Conservation (phyloP, 768 basidiomycete species). For the Tubosaeta sp. region DNA sequence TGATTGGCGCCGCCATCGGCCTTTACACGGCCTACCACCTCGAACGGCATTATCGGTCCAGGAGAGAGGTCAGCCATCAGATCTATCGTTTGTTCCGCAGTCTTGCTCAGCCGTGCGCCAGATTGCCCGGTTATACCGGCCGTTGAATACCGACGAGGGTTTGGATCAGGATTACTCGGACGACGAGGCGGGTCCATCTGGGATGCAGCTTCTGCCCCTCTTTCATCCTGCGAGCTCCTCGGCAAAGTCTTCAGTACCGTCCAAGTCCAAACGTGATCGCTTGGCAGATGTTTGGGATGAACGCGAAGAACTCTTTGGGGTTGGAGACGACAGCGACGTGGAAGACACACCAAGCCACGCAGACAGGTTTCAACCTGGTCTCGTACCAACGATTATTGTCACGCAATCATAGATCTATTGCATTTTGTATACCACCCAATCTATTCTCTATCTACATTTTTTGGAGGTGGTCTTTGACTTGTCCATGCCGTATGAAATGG, state of each 20-base stretch:
- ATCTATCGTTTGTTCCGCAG: not conserved
- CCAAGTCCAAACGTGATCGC: slow-evolving; percentile 32
- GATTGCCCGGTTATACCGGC: slow-evolving; percentile 78
- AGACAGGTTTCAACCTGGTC: slow-evolving; percentile 5
- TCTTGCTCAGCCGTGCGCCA: slow-evolving; percentile 23
- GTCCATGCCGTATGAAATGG: slow-evolving; percentile 9
- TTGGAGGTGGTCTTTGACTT: not conserved
- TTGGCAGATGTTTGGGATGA: slow-evolving; percentile 74
- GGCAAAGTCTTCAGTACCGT: slow-evolving; percentile 16
- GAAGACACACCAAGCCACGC: slow-evolving; percentile 33
- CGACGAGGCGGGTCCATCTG: slow-evolving; percentile 41
- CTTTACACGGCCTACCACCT: slow-evolving; percentile 62
- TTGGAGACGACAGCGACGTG: slow-evolving; percentile 61
- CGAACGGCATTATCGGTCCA: slow-evolving; percentile 71
- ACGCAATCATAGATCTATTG: slow-evolving; percentile 26
- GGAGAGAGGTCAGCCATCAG: slow-evolving; percentile 58
- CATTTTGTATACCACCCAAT: slow-evolving; percentile 27
- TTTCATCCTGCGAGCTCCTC: slow-evolving; percentile 23
- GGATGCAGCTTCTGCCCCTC: slow-evolving; percentile 60
- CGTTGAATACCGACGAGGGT: slow-evolving; percentile 49
- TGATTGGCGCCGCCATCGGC: slow-evolving; percentile 68
- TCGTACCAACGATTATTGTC: slow-evolving; percentile 27
- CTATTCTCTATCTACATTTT: slow-evolving; percentile 11
- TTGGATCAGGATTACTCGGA: slow-evolving; percentile 47
- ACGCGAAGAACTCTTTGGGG: slow-evolving; percentile 68